Conservation (phyloP, 108 stramenopile species). For the Nitzschia palea region DNA sequence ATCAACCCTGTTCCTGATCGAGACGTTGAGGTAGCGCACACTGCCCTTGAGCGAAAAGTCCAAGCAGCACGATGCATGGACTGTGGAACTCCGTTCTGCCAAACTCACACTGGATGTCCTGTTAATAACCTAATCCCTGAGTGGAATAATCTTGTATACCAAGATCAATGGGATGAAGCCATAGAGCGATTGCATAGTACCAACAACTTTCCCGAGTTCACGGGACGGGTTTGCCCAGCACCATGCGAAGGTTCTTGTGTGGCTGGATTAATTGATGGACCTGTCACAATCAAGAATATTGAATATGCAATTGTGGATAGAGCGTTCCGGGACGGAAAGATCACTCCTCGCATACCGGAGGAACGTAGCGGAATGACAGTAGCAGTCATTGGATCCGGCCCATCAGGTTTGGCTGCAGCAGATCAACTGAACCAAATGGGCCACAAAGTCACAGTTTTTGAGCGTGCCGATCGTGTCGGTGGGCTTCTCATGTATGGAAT, state of each 20-base stretch:
- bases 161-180: slow-evolving; percentile 93
- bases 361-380: slow-evolving; percentile 93
- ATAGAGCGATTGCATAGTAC: slow-evolving; percentile 93
- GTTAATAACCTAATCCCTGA: slow-evolving; percentile 97
- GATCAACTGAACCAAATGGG: slow-evolving; percentile 97
- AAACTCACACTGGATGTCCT: slow-evolving; percentile 96
- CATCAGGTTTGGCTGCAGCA: slow-evolving; percentile 90
- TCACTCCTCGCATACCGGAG: slow-evolving; percentile 87
- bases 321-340: slow-evolving; percentile 93
- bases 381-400: slow-evolving; percentile 93
- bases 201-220: slow-evolving; percentile 99
- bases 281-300: slow-evolving; percentile 97
- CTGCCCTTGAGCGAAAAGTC: slow-evolving; percentile 88
- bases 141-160: slow-evolving; percentile 97
- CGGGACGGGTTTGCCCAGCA: slow-evolving; percentile 96
- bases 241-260: slow-evolving; percentile 98
- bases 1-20: slow-evolving; percentile 77
- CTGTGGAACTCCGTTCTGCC: slow-evolving; percentile 98
- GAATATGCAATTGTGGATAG: slow-evolving; percentile 96
- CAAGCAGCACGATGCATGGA: slow-evolving; percentile 97
- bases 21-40: slow-evolving; percentile 78
- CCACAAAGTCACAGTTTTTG: slow-evolving; percentile 95
- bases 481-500: slow-evolving; percentile 98
- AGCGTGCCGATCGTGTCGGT: slow-evolving; percentile 93
- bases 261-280: slow-evolving; percentile 91